A percentile compares a stretch with the other conserved stretches of the same genome.
Conservation (phyloP, 2,329 filamentous ascomycete species). For the Pseudogymnoascus sp. region DNA sequence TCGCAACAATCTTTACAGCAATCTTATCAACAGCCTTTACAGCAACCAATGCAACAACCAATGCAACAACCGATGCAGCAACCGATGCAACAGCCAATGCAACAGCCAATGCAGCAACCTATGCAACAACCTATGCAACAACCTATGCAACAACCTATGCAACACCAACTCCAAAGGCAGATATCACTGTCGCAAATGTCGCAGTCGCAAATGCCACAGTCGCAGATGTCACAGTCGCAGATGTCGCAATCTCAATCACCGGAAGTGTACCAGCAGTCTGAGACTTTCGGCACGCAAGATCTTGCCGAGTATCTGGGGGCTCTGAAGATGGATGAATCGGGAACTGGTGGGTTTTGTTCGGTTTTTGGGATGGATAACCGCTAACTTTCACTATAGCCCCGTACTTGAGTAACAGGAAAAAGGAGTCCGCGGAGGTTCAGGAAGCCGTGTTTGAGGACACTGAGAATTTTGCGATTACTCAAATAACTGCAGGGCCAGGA, state of each 20-base stretch:
- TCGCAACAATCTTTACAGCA: no score
- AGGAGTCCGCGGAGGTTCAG: slow-evolving; percentile 41
- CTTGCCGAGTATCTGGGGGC: slow-evolving; percentile 76
- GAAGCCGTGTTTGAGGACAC: slow-evolving; percentile 59
- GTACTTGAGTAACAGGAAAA: slow-evolving; percentile 63
- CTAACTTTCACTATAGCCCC: slow-evolving; percentile 49
- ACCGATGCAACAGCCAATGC: slow-evolving; percentile 7
- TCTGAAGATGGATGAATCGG: slow-evolving; percentile 77
- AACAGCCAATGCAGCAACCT: slow-evolving; percentile 10
- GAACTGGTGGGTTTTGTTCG: slow-evolving; percentile 58
- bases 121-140: slow-evolving; percentile 18
- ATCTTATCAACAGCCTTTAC: not conserved
- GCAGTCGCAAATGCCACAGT: not conserved
- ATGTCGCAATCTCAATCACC: slow-evolving; percentile 31
- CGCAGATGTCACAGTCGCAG: slow-evolving; percentile 18
- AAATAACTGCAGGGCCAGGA: slow-evolving; percentile 59
- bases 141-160: not conserved
- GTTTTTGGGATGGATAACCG: slow-evolving; percentile 11
- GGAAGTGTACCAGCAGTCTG: slow-evolving; percentile 49
- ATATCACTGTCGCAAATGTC: slow-evolving; percentile 20
- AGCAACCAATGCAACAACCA: not conserved
- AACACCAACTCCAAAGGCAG: not conserved
- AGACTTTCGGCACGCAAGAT: slow-evolving; percentile 60
- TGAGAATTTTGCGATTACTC: slow-evolving; percentile 62
- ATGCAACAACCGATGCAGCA: slow-evolving; percentile 15